Conservation (phyloP, 805 yeast species). For the Candida montana region DNA sequence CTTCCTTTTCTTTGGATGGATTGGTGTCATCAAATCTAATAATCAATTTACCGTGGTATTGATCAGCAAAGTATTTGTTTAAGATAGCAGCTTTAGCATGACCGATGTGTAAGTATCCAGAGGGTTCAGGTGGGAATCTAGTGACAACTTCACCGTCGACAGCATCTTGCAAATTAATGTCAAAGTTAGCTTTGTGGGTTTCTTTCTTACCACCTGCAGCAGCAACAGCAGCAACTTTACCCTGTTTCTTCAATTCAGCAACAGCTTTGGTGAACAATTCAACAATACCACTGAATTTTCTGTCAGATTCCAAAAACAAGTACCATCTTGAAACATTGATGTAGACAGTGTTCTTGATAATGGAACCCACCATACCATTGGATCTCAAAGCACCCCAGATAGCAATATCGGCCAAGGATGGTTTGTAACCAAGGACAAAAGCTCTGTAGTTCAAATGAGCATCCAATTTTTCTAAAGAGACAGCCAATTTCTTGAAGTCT, state of each 20-base stretch:
- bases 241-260: conserved; percentile 65
- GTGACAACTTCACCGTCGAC: conserved; percentile 93
- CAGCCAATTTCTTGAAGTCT: conserved; percentile 82
- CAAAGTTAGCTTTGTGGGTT: conserved; percentile 89
- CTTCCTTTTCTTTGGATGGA: conserved; percentile 93
- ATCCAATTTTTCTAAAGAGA: conserved; percentile 74
- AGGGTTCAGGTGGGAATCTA: conserved; percentile 99
- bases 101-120: conserved; percentile 98
- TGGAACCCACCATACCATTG: conserved; percentile 88
- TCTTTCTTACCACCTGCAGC: conserved; percentile 60
- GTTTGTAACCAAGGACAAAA: conserved; percentile 61
- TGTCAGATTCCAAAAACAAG: conserved; percentile 62
- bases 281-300: conserved; percentile 63
- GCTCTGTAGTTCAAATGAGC: conserved; percentile 81
- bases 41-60: conserved; percentile 92
- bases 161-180: conserved; percentile 89
- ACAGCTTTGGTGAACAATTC: conserved; percentile 63
- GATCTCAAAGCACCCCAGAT: conserved; percentile 93
- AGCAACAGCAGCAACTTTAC: conserved; percentile 40
- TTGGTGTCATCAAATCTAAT: conserved; percentile 98
- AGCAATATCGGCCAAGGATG: conserved; percentile 76
- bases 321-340: conserved; percentile 93
- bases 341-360: conserved; percentile 78
- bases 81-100: conserved; percentile 98
- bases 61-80: conserved; percentile 94